These are phyloP conservation scores for Neonectria ditissima DNA, from an alignment of 2,329 filamentous ascomycete species.

Conservation along the genomic window DNA sequence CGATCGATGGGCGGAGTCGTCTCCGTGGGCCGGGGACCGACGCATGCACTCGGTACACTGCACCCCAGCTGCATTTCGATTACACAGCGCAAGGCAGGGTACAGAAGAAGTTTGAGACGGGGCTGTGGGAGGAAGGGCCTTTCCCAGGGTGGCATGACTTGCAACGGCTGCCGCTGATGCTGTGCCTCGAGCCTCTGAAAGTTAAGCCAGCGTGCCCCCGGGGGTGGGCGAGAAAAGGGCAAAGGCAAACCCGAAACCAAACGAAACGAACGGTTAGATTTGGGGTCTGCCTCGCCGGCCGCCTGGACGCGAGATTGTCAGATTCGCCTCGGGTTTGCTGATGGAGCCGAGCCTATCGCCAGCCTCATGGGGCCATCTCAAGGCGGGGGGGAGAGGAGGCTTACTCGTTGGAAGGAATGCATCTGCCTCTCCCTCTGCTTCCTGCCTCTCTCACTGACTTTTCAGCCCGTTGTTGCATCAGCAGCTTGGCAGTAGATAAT, in stretches of 20 bases:
- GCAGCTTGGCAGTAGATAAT: slow-evolving; percentile 2
- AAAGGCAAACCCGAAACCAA: neutral
- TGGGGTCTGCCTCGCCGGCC: slow-evolving; percentile 4
- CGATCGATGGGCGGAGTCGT: slow-evolving; percentile 27
- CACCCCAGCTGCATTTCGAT: neutral
- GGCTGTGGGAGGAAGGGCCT: too few relatives aligned
- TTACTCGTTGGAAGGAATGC: neutral
- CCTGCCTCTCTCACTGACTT: slow-evolving; percentile 3
- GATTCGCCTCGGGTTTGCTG: slow-evolving; percentile 12
- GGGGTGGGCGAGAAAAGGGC: neutral
- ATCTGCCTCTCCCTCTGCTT: neutral
- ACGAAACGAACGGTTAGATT: slow-evolving; percentile 15
- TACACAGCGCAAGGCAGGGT: neutral
- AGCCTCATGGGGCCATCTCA: neutral
- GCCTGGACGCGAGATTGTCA: slow-evolving; percentile 23
- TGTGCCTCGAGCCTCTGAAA: slow-evolving; percentile 34
- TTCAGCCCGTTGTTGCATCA: slow-evolving; percentile 3
- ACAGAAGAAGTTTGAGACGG: neutral
- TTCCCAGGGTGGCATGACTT: slow-evolving; percentile 45
- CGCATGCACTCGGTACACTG: slow-evolving; percentile 6
- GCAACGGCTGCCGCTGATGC: slow-evolving; percentile 44
- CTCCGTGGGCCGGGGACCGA: slow-evolving; percentile 12
- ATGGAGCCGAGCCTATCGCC: slow-evolving; percentile 22
- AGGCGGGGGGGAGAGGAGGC: slow-evolving; percentile 1
- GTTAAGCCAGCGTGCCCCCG: neutral